Evolutionary conservation across 441 rosid genomes (phyloP).

Genomic region (Melastoma candidum): DNA sequence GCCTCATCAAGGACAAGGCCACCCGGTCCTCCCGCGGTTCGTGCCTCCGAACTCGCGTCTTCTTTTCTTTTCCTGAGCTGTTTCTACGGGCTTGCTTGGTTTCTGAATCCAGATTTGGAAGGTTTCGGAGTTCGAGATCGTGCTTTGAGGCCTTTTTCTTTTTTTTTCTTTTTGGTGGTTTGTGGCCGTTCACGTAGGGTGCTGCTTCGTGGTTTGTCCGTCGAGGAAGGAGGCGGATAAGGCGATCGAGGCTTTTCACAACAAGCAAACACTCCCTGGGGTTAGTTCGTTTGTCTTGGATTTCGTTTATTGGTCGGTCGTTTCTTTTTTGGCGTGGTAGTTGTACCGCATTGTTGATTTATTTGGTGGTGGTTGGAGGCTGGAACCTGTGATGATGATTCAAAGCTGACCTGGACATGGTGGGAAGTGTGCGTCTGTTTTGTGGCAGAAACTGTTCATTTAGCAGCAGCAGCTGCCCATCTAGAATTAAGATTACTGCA

Average conservation of each 20-base stretch:
- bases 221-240: slow-evolving; percentile 97
- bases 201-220: slow-evolving; percentile 91
- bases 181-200: slow-evolving; percentile 29
- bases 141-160: slow-evolving; percentile 39
- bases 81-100: background rate
- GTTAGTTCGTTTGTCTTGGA: slow-evolving; percentile 32
- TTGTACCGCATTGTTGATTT: slow-evolving; percentile 18
- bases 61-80: background rate
- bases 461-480: background rate
- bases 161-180: too few relatives aligned
- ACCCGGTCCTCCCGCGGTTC: slow-evolving; percentile 88
- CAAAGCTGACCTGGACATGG: background rate
- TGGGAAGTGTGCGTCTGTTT: background rate
- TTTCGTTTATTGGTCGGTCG: slow-evolving; percentile 4
- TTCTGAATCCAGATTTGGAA: slow-evolving; percentile 18
- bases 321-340: background rate
- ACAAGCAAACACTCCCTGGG: slow-evolving; percentile 92
- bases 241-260: slow-evolving; percentile 86
- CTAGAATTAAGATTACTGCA: background rate
- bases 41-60: slow-evolving; percentile 17
- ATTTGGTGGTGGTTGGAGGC: background rate
- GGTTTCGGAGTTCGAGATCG: slow-evolving; percentile 6
- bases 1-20: slow-evolving; percentile 88
- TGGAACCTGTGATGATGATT: background rate
- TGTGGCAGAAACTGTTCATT: background rate